phyloP scores from a whole-genome alignment of 352 stramenopile genomes.

The Globisporangium okanoganense region DNA sequence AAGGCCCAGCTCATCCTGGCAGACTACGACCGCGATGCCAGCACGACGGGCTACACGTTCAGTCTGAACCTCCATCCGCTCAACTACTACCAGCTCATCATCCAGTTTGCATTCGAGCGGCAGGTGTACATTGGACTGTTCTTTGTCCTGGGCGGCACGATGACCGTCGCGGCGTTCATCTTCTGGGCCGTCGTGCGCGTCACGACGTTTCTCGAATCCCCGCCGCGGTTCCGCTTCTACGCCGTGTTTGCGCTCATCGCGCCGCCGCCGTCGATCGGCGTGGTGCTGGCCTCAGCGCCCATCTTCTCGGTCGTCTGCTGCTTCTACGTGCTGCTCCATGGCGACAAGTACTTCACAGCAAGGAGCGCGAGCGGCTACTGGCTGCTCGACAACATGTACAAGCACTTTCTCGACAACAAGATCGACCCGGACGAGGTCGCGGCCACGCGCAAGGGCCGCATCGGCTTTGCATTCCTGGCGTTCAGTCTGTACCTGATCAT shows the following conservation, averaged over 20 bases:
- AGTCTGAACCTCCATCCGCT: conserved; percentile 90
- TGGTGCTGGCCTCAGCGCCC: conserved; percentile 86
- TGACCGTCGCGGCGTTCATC: conserved; percentile 72
- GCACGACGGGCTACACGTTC: conserved; percentile 88
- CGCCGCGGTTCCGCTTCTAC: conserved; percentile 90
- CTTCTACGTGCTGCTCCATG: conserved; percentile 73
- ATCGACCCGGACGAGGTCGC: conserved; percentile 72
- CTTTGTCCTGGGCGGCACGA: conserved; percentile 85
- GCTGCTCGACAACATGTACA: conserved; percentile 71
- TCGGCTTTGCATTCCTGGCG: conserved; percentile 92
- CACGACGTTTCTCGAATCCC: conserved; percentile 89
- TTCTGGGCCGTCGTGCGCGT: conserved; percentile 91
- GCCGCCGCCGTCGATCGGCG: conserved; percentile 81
- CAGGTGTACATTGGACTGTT: conserved; percentile 95
- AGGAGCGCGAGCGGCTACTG: conserved; percentile 56
- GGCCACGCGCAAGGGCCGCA: conserved; percentile 78
- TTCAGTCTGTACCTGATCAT: conserved; percentile 89
- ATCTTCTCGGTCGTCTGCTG: conserved; percentile 67
- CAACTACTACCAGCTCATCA: conserved; percentile 94
- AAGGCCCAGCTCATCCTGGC: conserved; percentile 85
- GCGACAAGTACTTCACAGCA: conserved; percentile 34
- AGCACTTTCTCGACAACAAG: conserved; percentile 85
- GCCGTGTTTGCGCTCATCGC: conserved; percentile 90
- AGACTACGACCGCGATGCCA: conserved; percentile 91
- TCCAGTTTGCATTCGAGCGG: conserved; percentile 95